Evolutionary conservation across 1,139 yeast genomes (phyloP), one percentile per base, ranked within the genome.

Genomic region (Pichia inconspicua): DNA sequence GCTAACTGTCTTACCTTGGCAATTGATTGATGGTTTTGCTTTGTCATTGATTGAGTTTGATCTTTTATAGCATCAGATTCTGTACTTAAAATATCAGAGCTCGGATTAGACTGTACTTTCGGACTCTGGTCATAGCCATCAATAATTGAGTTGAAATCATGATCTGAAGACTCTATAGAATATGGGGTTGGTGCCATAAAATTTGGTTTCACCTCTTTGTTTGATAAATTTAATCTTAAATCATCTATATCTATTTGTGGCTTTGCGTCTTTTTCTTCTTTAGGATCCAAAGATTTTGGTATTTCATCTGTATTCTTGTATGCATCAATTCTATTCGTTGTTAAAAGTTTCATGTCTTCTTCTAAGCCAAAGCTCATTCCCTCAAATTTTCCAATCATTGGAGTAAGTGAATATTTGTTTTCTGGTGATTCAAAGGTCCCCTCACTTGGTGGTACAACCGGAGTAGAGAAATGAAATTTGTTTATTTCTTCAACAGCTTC

Each of bases 141-240:
- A 25, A 60, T 58, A 22, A 61, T 57, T 7, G 57, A 54, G 25
- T 57, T 54, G 7, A 58, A 48, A 25, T 55, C 62, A 40, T 51
- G 51, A 25, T 53, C 53, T 10, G 60, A 52, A 25, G 56, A 53
- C 9, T 41, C 36, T 6, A 48, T 10, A 11, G 48, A 38, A 15
- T 44, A 25, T 15, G 43, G 4, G 6, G 45, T 30, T 9, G 41
- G 25, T 8, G 39, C 22, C 7, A 34, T 11, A 14, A 43, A 41
- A 3, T 46, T 44, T 4, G 51, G 51, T 32, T 40, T 47, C 8
- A 47, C 36, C 11, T 44, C 44, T 11, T 36, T 42, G 17, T 22
- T 42, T 11, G 37, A 14, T 2, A 42, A 34, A 34, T 49, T 39
- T 12, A 45, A 12, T 14, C 47, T 49, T 5, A 49, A 27, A 9